Conservation (phyloP, 129 eudicot species). For the Ambrosia trifida region DNA sequence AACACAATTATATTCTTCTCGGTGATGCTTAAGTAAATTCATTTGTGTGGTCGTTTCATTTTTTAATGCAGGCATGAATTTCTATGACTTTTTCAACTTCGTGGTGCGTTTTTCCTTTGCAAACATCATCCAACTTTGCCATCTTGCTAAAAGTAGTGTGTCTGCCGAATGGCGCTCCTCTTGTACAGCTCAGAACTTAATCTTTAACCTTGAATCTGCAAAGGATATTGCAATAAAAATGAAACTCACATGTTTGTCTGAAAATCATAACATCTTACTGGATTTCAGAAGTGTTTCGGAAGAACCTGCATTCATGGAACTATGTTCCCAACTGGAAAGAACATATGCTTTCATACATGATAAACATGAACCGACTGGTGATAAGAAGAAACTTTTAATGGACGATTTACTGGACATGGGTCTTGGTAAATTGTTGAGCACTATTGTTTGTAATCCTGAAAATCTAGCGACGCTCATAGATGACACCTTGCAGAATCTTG, state of each 20-base stretch:
- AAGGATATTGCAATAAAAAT: constrained; percentile 52
- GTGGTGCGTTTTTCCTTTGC: constrained; percentile 61
- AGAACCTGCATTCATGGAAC: constrained; percentile 54
- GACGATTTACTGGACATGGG: constrained; percentile 34
- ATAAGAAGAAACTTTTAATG: constrained; percentile 5
- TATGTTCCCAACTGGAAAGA: constrained; percentile 44
- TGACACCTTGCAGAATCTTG: constrained; percentile 29
- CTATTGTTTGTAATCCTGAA: constrained; percentile 43
- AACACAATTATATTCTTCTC: background rate
- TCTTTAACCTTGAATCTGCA: constrained; percentile 58
- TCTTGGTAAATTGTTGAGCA: constrained; percentile 16
- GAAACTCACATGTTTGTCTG: constrained; percentile 42
- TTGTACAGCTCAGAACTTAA: constrained; percentile 37
- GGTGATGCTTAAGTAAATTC: background rate
- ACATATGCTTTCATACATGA: constrained; percentile 49
- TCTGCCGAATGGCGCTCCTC: constrained; percentile 28
- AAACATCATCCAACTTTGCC: constrained; percentile 63
- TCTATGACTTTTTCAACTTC: constrained; percentile 75
- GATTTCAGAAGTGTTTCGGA: constrained; percentile 36
- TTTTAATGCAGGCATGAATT: constrained; percentile 74
- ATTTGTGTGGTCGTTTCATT: background rate
- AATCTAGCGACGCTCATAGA: constrained; percentile 57
- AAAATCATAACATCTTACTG: constrained; percentile 33
- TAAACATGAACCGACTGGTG: constrained; percentile 22
- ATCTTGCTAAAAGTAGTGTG: constrained; percentile 21